Evolutionary conservation across 2,329 filamentous ascomycete species (phyloP).

Genomic region (Neopestalotiopsis sp.): DNA sequence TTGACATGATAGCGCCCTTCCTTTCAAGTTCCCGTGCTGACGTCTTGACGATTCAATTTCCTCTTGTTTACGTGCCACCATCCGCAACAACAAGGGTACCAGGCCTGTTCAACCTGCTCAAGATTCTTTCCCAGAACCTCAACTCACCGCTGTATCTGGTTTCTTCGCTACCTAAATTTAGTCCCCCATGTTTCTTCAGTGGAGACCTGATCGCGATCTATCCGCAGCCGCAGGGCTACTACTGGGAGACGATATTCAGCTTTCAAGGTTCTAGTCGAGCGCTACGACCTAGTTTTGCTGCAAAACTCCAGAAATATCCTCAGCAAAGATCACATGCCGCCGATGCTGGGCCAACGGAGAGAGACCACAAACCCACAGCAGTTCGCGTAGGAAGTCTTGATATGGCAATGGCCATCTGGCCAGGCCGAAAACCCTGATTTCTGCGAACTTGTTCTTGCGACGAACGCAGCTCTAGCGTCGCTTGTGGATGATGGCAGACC

Average conservation of each 20-base stretch:
- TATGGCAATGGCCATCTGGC: slow-evolving; percentile 1
- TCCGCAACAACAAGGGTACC: neutral
- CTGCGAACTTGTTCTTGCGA: neutral
- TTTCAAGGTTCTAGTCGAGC: neutral
- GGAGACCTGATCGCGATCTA: slow-evolving; percentile 10
- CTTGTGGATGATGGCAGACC: neutral
- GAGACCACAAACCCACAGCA: neutral
- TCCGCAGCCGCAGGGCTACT: neutral
- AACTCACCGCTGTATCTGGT: slow-evolving; percentile 7
- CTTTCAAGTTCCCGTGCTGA: neutral
- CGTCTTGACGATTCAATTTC: neutral
- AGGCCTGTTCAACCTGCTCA: neutral
- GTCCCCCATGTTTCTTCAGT: neutral
- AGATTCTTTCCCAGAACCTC: neutral
- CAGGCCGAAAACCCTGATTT: neutral
- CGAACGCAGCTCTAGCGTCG: neutral
- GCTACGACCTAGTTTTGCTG: neutral
- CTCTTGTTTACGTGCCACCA: no score
- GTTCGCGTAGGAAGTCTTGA: slow-evolving; percentile 7
- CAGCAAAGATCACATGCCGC: neutral
- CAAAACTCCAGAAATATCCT: neutral
- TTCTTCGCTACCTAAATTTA: neutral
- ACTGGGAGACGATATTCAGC: neutral
- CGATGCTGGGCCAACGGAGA: neutral
- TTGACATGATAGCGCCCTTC: neutral